Evolutionary conservation across 108 stramenopile species (phyloP), one percentile per base, ranked within the genome.

Genomic region (Nitzschia inconspicua): DNA sequence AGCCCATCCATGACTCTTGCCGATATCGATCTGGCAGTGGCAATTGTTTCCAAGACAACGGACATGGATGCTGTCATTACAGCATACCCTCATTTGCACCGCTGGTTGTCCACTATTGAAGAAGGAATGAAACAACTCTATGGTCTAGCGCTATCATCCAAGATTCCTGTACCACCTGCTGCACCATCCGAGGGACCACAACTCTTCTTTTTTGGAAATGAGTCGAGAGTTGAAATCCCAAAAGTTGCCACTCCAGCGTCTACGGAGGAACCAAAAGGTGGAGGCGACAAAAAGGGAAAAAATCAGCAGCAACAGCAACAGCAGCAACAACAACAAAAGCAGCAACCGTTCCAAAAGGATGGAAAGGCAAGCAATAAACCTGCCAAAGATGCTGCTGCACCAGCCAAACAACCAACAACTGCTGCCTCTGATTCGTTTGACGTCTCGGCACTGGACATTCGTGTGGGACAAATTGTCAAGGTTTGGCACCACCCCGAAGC

Each of bases 401-500:
- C n/a, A n/a, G 53, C 32, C 14, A 73, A 47, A 34, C 35, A 19
- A 20, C 27, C 36, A 23, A 55, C 60, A 43, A 11, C 32, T 9
- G 51, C 46, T 27, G 63, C 47, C 9, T 71, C 55, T 18, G 66
- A 65, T 0, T 42, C 66, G 34, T 40, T 86, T 19, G 70, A 82
- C 44, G 71, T 88, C 51, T 80, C 83, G 0, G 86, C 86, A 19
- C 65, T 98, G 41, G 95, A 95, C 55, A 90, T 98, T 71, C 91
- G 93, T 26, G 94, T 96, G 10, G 89, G 93, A 1, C 50, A 66
- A 26, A 93, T 98, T 54, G 82, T 80, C 36, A 95, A 95, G 64
- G 96, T 94, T 25, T 98, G 98, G 98, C 72, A 75, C 46, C 99
- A 99, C 73, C 91, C 93, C 8, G 91, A 95, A 25, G 93, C 96